Evolutionary conservation across 306 rosid species (phyloP).

Genomic region (Cajanus cajan): DNA sequence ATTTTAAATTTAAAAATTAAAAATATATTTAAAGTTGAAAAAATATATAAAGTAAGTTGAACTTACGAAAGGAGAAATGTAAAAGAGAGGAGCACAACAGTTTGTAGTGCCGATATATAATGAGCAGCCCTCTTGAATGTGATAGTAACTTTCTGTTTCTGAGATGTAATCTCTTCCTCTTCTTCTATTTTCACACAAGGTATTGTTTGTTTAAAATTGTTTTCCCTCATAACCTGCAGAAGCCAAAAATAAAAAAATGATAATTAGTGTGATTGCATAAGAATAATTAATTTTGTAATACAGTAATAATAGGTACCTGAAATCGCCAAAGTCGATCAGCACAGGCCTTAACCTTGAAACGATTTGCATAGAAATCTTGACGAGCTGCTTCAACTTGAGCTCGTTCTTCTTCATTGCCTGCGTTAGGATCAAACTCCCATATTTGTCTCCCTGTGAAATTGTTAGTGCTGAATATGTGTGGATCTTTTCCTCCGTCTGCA

Average conservation of each 20-base stretch:
- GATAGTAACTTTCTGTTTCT: not conserved
- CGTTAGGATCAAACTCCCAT: constrained; percentile 48
- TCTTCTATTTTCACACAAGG: not conserved
- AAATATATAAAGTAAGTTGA: too few relatives aligned
- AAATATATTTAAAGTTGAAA: too few relatives aligned
- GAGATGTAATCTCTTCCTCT: not conserved
- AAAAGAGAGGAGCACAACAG: not conserved
- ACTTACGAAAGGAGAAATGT: not conserved
- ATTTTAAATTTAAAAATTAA: too few relatives aligned
- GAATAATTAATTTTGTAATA: too few relatives aligned
- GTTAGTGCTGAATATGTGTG: not conserved
- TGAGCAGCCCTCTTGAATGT: not conserved
- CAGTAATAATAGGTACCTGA: not conserved
- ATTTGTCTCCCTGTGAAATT: constrained; percentile 41
- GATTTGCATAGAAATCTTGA: constrained; percentile 18
- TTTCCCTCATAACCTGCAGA: not conserved
- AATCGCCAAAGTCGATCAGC: not conserved
- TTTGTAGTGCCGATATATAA: not conserved
- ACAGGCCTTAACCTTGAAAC: not conserved
- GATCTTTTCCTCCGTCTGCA: not conserved
- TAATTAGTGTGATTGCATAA: too few relatives aligned
- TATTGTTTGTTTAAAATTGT: not conserved
- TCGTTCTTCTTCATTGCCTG: constrained; percentile 34
- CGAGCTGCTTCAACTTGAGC: constrained; percentile 45
- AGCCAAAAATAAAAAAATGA: too few relatives aligned